phyloP scores from a whole-genome alignment of 108 stramenopile species.

The Epithemia pelagica region DNA sequence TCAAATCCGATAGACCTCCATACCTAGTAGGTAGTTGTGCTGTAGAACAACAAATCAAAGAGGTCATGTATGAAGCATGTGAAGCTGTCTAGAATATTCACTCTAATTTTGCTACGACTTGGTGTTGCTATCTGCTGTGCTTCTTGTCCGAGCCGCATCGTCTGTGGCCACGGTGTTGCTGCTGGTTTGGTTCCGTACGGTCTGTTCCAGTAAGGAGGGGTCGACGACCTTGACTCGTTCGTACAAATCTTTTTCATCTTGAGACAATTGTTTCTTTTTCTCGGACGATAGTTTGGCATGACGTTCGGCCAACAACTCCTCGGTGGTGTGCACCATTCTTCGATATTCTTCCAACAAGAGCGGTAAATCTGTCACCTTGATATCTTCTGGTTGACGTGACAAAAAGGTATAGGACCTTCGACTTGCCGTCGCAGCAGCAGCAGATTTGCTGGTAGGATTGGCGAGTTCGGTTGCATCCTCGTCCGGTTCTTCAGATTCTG shows the following conservation, averaged over 20 bases:
- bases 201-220: slow-evolving; percentile 1
- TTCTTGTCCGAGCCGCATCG: too few relatives aligned
- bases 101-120: too few relatives aligned
- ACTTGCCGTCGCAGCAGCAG: slow-evolving; percentile 45
- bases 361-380: slow-evolving; percentile 61
- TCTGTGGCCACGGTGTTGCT: neutral
- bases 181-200: neutral
- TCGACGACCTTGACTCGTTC: neutral
- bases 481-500: neutral
- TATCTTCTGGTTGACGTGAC: slow-evolving; percentile 48
- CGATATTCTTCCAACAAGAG: slow-evolving; percentile 64
- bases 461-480: slow-evolving; percentile 10
- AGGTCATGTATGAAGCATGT: too few relatives aligned
- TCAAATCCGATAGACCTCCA: too few relatives aligned
- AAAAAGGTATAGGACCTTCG: slow-evolving; percentile 62
- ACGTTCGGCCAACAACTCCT: slow-evolving; percentile 56
- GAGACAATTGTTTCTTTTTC: slow-evolving; percentile 5
- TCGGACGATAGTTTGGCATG: slow-evolving; percentile 11
- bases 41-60: too few relatives aligned
- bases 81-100: too few relatives aligned
- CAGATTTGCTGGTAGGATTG: neutral
- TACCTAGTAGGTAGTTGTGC: too few relatives aligned
- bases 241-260: neutral
- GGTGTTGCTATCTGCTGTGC: too few relatives aligned
- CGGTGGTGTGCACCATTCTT: slow-evolving; percentile 65